Base-by-base conservation (phyloP, 2,329 filamentous ascomycete species). In the Ascochyta viciae-villosae region DNA sequence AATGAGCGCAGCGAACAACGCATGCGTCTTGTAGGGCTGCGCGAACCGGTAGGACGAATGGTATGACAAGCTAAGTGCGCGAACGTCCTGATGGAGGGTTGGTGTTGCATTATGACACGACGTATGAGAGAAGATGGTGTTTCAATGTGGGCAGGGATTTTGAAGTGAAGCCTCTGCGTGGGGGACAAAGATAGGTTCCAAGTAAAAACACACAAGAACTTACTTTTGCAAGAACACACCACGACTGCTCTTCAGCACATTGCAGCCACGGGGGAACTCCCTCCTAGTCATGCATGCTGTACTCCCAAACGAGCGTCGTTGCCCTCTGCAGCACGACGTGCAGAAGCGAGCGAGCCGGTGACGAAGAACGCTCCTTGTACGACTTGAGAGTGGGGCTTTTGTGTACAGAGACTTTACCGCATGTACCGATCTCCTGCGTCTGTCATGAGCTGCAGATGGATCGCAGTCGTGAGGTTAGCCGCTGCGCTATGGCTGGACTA, bases 41-140 rank as follows among this genome's bases (percentile, higher is more conserved):
- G 57, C 63, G 62, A 65, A 68, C 63, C 26, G 57, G 60, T 64
- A 61, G 62, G 60, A 62, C 62, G 60, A 68, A 63, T 62, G 35
- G 55, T 43, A 23, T 6, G 37, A 45, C 19, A 34, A 47, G 45
- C 52, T 40, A 34, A 33, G 22, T 15, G 19, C 15, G 22, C 42
- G 1, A 22, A 1, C 19, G 10, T 39, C 22, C 33, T 56, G 42
- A 43, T 38, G 53, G 47, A 33, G 55, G 39, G 45, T 44, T 58
- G 54, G 40, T 45, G 40, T 54, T 54, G 44, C 41, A 35, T 46
- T 54, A 3, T 19, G 19, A 19, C 19, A 19, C 19, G 19, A 19
- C 19, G 19, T 19, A 19, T 6, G 35, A 12, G 2, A 12, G 35
- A 19, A 10, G 35, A 23, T 10, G 35, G n/a, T 15, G 15, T 16